These are phyloP conservation scores for Amaranthus cruentus DNA, from an alignment of 148 eudicot species.

Conservation along the genomic window DNA sequence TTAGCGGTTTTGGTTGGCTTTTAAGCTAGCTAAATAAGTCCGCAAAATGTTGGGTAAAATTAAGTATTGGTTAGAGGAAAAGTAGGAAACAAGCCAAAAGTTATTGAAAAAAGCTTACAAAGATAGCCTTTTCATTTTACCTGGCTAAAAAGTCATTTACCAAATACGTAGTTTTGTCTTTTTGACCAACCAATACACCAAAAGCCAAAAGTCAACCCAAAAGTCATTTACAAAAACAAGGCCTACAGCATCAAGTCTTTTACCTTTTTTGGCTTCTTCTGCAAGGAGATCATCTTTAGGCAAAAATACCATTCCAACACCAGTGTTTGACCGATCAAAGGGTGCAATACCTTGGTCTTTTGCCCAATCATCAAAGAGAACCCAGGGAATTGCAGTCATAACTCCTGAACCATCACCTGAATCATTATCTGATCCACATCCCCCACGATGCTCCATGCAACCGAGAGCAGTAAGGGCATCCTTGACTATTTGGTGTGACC, in stretches of 20 bases:
- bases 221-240: too few species aligned
- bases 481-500: constrained; percentile 67
- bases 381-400: constrained; percentile 98
- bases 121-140: too few species aligned
- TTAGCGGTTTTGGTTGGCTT: too few species aligned
- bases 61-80: too few species aligned
- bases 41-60: too few species aligned
- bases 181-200: too few species aligned
- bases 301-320: constrained; percentile 94
- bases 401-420: constrained; percentile 97
- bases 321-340: constrained; percentile 78
- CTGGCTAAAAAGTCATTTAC: too few species aligned
- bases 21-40: too few species aligned
- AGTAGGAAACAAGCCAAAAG: too few species aligned
- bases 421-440: constrained; percentile 97
- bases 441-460: constrained; percentile 99
- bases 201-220: too few species aligned
- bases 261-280: constrained; percentile 84
- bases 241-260: background rate
- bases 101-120: too few species aligned
- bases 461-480: constrained; percentile 99
- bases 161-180: too few species aligned
- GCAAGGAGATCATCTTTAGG: constrained; percentile 58
- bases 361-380: constrained; percentile 81
- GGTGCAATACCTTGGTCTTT: constrained; percentile 63